These are phyloP conservation scores for Blastobotrys aristatus DNA, from an alignment of 1,139 yeast species.

Conservation along the genomic window DNA sequence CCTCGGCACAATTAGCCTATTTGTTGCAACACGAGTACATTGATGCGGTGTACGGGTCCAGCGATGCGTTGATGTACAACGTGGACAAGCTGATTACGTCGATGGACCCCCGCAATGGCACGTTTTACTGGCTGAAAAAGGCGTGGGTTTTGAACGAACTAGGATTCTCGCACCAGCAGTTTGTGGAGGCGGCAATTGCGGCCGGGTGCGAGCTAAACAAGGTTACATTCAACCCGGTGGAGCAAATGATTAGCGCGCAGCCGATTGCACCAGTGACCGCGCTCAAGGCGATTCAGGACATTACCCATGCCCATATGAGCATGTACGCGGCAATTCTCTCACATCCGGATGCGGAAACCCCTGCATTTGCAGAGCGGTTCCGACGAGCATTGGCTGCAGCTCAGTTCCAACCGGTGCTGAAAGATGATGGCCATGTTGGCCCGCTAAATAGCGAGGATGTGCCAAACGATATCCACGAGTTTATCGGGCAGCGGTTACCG, in stretches of 20 bases:
- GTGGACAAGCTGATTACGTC: conserved; percentile 69
- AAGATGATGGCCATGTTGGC: conserved; percentile 62
- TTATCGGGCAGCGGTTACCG: conserved; percentile 81
- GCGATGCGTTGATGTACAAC: conserved; percentile 62
- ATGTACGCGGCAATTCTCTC: conserved; percentile 36
- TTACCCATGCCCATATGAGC: conserved; percentile 43
- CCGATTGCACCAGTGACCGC: conserved; percentile 32
- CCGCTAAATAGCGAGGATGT: conserved; percentile 43
- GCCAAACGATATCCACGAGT: conserved; percentile 78
- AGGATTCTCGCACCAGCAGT: conserved; percentile 54
- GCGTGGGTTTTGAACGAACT: conserved; percentile 56
- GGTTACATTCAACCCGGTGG: conserved; percentile 52
- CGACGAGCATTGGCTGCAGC: conserved; percentile 51
- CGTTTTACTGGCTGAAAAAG: conserved; percentile 63
- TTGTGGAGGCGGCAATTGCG: conserved; percentile 68
- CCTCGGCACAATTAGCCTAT: conserved; percentile 78
- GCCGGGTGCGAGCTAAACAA: conserved; percentile 72
- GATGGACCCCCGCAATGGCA: conserved; percentile 61
- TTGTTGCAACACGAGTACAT: conserved; percentile 49
- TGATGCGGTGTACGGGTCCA: conserved; percentile 80
- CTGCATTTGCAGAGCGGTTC: conserved; percentile 38
- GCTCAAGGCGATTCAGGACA: conserved; percentile 40
- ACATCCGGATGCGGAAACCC: conserved; percentile 28
- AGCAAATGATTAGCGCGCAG: conserved; percentile 34
- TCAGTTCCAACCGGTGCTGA: conserved; percentile 64